Conservation (phyloP, 495 filamentous ascomycete genomes). For the Hapsidospora chrysogenum region DNA sequence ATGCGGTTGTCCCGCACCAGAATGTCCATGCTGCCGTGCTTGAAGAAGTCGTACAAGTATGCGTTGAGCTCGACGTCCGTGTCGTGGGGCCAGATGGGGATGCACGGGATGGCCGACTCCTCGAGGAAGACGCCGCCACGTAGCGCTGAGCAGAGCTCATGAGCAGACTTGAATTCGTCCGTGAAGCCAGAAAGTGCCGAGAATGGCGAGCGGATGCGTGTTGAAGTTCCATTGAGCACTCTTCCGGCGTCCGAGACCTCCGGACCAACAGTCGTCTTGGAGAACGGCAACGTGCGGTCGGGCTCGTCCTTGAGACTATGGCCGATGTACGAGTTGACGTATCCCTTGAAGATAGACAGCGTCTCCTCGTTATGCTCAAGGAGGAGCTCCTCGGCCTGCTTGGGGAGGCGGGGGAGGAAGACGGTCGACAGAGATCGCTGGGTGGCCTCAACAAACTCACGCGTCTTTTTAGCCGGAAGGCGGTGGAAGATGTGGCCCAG, state of each 20-base stretch:
- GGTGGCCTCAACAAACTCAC: slow-evolving; percentile 15
- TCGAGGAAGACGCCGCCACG: slow-evolving; percentile 56
- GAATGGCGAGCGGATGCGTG: slow-evolving; percentile 42
- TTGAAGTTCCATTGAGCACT: slow-evolving; percentile 2
- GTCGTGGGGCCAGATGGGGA: slow-evolving; percentile 38
- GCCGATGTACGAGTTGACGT: slow-evolving; percentile 48
- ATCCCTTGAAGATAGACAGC: slow-evolving; percentile 43
- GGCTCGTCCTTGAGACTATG: slow-evolving; percentile 35
- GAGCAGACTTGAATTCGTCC: slow-evolving; percentile 43
- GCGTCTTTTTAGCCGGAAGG: slow-evolving; percentile 4
- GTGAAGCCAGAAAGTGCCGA: slow-evolving; percentile 50
- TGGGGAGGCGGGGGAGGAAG: slow-evolving; percentile 45
- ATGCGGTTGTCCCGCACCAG: slow-evolving; percentile 44
- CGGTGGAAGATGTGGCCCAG: slow-evolving; percentile 47
- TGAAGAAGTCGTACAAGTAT: slow-evolving; percentile 61
- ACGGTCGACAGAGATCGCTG: slow-evolving; percentile 40
- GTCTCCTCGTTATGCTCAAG: slow-evolving; percentile 44
- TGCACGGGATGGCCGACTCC: slow-evolving; percentile 48
- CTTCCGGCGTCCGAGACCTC: slow-evolving; percentile 1
- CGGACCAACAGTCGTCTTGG: slow-evolving; percentile 24
- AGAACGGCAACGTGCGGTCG: slow-evolving; percentile 43
- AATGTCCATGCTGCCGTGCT: slow-evolving; percentile 40
- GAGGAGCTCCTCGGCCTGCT: slow-evolving; percentile 34
- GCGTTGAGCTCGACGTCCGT: slow-evolving; percentile 36
- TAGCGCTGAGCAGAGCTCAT: slow-evolving; percentile 43